Evolutionary conservation across 1,139 yeast genomes (phyloP), one percentile per base, ranked within the genome.

Genomic region (Candida buenavistaensis): DNA sequence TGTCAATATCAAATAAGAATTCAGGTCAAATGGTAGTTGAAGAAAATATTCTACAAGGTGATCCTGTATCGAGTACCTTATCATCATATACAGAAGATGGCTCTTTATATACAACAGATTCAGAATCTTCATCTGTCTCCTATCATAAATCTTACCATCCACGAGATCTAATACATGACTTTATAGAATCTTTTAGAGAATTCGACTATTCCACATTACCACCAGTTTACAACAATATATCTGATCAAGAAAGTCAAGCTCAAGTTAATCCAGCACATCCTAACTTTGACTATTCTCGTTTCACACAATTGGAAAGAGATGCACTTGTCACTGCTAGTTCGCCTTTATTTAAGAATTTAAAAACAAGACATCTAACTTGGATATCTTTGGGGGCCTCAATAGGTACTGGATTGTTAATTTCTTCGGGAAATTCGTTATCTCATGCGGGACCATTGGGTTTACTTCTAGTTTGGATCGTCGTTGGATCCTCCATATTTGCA

Each of bases 321-420:
- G 63, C 64, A 10, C 48, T 60, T 16, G 55, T 57, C 12, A 59
- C 64, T 10, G 54, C 64, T 10, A 56, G 56, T 10, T 51, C 59
- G 17, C 66, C 64, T 4, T 49, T 60, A 26, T 50, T 58, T n/a
- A 48, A 64, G 36, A 51, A 62, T n/a, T 54, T 65, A 37, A 62
- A 56, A 38, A 55, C 61, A 21, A 55, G 71, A 52, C 72, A 67
- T 43, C 54, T 67, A 38, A 66, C 63, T 34, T 63, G 65, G 60
- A 67, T 68, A 41, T 66, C 71, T 17, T 50, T 68, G 32, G 68
- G 72, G 23, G 70, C 71, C 16, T 60, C 66, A 30, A 64, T 68
- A 28, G 75, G 75, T 27, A 56, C 68, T 16, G 73, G 73, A 32
- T 51, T 68, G 25, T 66, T 65, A 38, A 63, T 68, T 27, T 64